A percentile compares a stretch with the other conserved stretches of the same genome.
Conservation (phyloP, 2,329 filamentous ascomycete species). For the Xylaria sp. region DNA sequence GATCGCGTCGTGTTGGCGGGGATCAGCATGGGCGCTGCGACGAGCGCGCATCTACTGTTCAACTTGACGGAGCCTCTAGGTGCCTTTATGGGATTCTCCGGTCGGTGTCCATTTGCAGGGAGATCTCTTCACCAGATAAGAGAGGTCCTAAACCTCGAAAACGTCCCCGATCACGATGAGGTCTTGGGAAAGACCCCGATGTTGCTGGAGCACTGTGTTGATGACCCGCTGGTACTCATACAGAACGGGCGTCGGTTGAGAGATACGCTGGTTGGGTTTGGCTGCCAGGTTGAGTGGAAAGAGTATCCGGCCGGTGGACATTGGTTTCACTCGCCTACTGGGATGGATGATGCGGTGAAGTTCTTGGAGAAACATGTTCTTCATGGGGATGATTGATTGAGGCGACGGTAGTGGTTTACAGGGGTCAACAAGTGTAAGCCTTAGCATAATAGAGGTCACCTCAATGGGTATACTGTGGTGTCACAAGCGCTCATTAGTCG, state of each 20-base stretch:
- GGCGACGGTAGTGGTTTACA: not conserved
- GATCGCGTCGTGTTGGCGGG: conserved; percentile 58
- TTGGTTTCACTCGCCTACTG: conserved; percentile 58
- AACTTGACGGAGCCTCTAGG: conserved; percentile 41
- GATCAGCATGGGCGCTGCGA: conserved; percentile 60
- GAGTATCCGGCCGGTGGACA: conserved; percentile 58
- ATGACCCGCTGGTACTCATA: conserved; percentile 57
- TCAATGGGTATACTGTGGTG: no score
- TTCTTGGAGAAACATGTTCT: conserved; percentile 48
- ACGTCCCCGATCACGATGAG: conserved; percentile 41
- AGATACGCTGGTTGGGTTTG: conserved; percentile 53
- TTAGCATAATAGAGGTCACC: no score
- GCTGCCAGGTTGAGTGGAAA: conserved; percentile 55
- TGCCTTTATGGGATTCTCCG: conserved; percentile 45
- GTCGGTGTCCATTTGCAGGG: conserved; percentile 43
- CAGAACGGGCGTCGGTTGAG: conserved; percentile 52
- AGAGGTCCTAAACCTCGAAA: conserved; percentile 47
- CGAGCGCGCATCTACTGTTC: conserved; percentile 44
- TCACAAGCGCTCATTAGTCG: no score
- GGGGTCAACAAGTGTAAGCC: not conserved
- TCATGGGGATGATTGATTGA: not conserved
- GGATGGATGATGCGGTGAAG: conserved; percentile 55
- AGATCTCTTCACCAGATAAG: conserved; percentile 44
- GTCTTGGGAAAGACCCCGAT: conserved; percentile 56
- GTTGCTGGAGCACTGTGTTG: conserved; percentile 59